Evolutionary conservation across 257 asterid genomes (phyloP), one percentile per base, ranked within the genome.

Genomic region (Gentiana straminea): DNA sequence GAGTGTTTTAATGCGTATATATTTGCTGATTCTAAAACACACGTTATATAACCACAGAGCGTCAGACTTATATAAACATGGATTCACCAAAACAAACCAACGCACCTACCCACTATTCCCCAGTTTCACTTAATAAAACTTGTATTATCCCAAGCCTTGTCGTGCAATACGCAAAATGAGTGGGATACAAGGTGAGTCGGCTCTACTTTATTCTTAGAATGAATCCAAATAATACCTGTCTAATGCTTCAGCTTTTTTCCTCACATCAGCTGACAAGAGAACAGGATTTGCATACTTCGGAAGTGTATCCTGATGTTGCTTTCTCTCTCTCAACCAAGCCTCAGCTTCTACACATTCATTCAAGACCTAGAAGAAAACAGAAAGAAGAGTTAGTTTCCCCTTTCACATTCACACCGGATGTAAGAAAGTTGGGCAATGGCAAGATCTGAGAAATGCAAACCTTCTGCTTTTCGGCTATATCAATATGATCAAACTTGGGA

Each of bases 291-390:
- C 86, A 51, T 79, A 58, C 68, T 81, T 91, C 0, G 95, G 94
- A 59, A 91, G 95, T 7, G 78, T 47, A 65, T 87, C 98, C 65
- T 91, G 96, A 49, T 73, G 95, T 64, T 78, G 92, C 67, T 55
- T 79, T 66, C 75, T 86, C 81, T 91, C 95, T 62, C 90, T 84
- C 58, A 81, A 58, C 98, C 98, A 91, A 51, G 76, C 93, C 64
- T 91, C 98, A 8, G 94, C 94, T 68, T 80, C 89, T 63, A 83
- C 81, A 35, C 98, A 92, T 69, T 84, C 98, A 36, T 62, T 81
- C 72, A 83, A 13, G 51, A 92, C 98, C 97, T 92, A 79, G 38
- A 46, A 45, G 7, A 2, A 4, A 37, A 43, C 43, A 61, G 36
- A 45, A 54, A 3, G 47, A 34, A 34, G 7, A 0, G 49, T 36